A percentile compares a stretch with the other conserved stretches of the same genome.
Evolutionary conservation across 2,329 filamentous ascomycete genomes (phyloP).

Genomic region (Botrytis hyacinthi): DNA sequence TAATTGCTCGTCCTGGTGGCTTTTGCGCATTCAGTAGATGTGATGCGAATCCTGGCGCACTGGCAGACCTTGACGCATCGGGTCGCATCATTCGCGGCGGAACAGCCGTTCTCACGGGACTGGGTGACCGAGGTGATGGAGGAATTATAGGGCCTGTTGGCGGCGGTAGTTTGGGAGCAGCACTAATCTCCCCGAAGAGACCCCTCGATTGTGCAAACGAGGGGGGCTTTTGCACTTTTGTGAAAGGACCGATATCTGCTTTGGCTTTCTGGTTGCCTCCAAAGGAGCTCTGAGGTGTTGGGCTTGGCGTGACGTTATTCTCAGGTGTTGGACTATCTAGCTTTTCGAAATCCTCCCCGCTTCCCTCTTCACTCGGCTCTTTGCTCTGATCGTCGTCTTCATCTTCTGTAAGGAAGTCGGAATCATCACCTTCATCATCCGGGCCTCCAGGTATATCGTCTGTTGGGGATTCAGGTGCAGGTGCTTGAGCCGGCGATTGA

Average conservation of each 20-base stretch:
- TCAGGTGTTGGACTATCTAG: constrained; percentile 56
- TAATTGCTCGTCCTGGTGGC: constrained; percentile 51
- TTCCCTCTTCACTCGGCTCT: constrained; percentile 53
- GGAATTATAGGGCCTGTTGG: constrained; percentile 55
- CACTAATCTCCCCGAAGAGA: constrained; percentile 56
- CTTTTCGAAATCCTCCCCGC: constrained; percentile 63
- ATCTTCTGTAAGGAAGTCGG: constrained; percentile 37
- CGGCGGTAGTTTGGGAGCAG: constrained; percentile 53
- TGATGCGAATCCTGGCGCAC: constrained; percentile 58
- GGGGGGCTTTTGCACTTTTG: constrained; percentile 47
- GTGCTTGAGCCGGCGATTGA: constrained; percentile 24
- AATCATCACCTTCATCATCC: constrained; percentile 37
- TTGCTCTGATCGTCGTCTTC: constrained; percentile 46
- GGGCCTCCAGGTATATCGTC: constrained; percentile 37
- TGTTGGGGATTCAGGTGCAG: constrained; percentile 30
- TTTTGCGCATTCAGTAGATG: constrained; percentile 49
- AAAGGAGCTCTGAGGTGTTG: constrained; percentile 60
- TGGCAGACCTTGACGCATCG: constrained; percentile 57
- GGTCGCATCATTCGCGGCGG: constrained; percentile 49
- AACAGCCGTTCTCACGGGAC: constrained; percentile 61
- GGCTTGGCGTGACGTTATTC: constrained; percentile 48
- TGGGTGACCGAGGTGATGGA: constrained; percentile 70
- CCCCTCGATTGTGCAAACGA: constrained; percentile 41
- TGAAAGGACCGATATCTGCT: constrained; percentile 40
- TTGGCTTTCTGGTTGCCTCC: constrained; percentile 47